Base-by-base conservation (phyloP, 2,329 filamentous ascomycete species). In the Biscogniauxia mediterranea region DNA sequence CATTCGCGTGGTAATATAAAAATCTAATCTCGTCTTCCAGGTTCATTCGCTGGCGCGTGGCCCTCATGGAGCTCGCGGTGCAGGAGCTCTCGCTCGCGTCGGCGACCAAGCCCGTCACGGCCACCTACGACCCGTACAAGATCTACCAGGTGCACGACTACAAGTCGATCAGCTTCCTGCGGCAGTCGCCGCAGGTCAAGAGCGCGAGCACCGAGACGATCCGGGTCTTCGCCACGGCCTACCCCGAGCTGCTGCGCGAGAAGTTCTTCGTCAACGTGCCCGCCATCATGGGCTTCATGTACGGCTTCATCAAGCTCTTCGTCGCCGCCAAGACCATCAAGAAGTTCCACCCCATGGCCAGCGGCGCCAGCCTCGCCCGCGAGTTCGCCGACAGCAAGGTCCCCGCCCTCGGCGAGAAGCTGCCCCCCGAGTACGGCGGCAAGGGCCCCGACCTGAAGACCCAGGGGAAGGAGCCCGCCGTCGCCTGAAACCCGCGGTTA, bases 241-340 rank as follows among this genome's bases (percentile, higher is more conserved):
- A 97, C 78, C 93, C 94, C 0, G 94, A 97, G 80, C 86, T 96
- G 9, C 83, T 97, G 55, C 87, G 86, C 69, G 86, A 94, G 79
- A 97, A 97, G 81, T 97, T 93, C 83, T 97, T 97, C 74, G 90
- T 97, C 78, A 97, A 97, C 71, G 92, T 97, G 5, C 94, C 94
- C 0, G 78, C 88, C 59, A 82, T 97, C 70, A 97, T 97, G 93
- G 91, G 92, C 60, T 97, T 93, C 83, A 85, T 93, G 73, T 93
- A 90, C 74, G 80, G 81, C 20, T 83, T 89, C 58, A 89, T 93
- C 80, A 93, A 92, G 80, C 77, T 91, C 19, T 89, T 93, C 74
- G 80, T 93, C 52, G 86, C 88, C 28, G 81, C 87, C 55, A 89
- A 89, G 71, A 93, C 90, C 0, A 83, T 90, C 66, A 89, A 89